These are phyloP conservation scores for Wickerhamiella occidentalis DNA, from an alignment of 805 yeast species.

Conservation along the genomic window DNA sequence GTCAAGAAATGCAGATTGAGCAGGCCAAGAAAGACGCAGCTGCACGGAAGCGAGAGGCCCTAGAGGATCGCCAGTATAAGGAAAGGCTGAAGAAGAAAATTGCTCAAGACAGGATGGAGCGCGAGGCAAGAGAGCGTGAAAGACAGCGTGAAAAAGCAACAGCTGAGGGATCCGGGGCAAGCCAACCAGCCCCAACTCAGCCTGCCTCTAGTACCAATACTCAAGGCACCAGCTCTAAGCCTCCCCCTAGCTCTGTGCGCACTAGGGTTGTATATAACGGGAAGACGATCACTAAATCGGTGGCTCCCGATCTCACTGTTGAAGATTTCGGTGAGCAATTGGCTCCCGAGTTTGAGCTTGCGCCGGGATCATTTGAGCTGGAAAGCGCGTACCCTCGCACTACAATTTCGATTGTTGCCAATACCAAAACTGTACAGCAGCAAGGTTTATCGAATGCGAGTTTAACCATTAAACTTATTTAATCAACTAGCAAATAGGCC, in stretches of 20 bases:
- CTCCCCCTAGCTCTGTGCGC: constrained; percentile 12
- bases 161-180: not conserved
- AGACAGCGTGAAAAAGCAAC: not conserved
- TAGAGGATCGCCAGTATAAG: constrained; percentile 25
- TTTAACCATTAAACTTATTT: not conserved
- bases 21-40: constrained; percentile 26
- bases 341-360: constrained; percentile 18
- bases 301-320: constrained; percentile 22
- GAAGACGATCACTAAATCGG: constrained; percentile 22
- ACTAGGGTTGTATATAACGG: constrained; percentile 22
- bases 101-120: constrained; percentile 28
- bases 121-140: constrained; percentile 19
- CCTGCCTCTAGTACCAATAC: constrained; percentile 14
- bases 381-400: constrained; percentile 27
- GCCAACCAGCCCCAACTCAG: constrained; percentile 12
- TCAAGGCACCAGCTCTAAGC: not conserved
- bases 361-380: constrained; percentile 17
- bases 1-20: constrained; percentile 25
- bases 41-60: constrained; percentile 23
- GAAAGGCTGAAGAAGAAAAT: constrained; percentile 26
- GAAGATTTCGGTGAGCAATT: constrained; percentile 23
- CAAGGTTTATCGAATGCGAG: constrained; percentile 27
- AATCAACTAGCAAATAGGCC: not conserved
- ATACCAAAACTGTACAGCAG: constrained; percentile 23
- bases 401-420: constrained; percentile 18